A percentile compares a stretch with the other conserved stretches of the same genome.
These are phyloP conservation scores for Trichoderma afroharzianum DNA, from an alignment of 2,329 filamentous ascomycete species.

Conservation along the genomic window DNA sequence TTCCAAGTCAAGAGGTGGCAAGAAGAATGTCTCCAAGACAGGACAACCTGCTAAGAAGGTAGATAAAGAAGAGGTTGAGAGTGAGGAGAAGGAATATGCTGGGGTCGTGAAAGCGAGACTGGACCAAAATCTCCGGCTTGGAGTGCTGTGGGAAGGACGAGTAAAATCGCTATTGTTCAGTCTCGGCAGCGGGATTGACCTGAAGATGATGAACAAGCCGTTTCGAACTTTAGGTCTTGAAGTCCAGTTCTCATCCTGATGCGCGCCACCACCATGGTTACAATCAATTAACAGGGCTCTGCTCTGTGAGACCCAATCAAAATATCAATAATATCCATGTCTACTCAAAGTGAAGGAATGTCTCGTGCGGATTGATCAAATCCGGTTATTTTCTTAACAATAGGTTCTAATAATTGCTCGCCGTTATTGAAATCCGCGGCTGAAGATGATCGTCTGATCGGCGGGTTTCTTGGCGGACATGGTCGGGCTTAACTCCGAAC, in stretches of 20 bases:
- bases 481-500: not conserved
- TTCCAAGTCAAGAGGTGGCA: conserved; percentile 47
- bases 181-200: conserved; percentile 79
- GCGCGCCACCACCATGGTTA: too few species aligned
- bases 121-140: conserved; percentile 82
- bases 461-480: not conserved
- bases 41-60: conserved; percentile 22
- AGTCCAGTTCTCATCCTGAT: conserved; percentile 76
- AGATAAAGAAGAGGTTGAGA: not conserved
- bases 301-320: not conserved
- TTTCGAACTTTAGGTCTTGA: conserved; percentile 75
- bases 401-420: not conserved
- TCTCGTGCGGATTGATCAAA: not conserved
- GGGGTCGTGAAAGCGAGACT: conserved; percentile 88
- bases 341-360: not conserved
- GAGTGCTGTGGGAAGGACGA: conserved; percentile 87
- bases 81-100: conserved; percentile 62
- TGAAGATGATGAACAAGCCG: conserved; percentile 70
- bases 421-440: not conserved
- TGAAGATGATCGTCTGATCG: not conserved
- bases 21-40: conserved; percentile 35
- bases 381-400: not conserved
- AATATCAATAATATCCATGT: not conserved
- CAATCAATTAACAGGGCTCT: not conserved
- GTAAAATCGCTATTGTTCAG: conserved; percentile 92